phyloP scores from a whole-genome alignment of 176 grass and related monocot genomes.

The Aegilops bicornis region DNA sequence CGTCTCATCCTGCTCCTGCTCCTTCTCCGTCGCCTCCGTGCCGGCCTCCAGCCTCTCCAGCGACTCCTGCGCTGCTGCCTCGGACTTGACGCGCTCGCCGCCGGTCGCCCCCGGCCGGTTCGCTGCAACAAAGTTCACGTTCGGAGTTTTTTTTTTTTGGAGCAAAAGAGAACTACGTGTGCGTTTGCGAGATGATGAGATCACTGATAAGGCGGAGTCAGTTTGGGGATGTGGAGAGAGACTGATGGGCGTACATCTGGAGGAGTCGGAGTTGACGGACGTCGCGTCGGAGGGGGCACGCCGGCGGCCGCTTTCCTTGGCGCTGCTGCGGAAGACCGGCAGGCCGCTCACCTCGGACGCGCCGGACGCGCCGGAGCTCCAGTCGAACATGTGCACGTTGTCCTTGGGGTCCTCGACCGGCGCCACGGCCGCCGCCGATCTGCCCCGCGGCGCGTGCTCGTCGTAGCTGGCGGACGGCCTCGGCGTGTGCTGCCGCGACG shows the following conservation, averaged over 20 bases:
- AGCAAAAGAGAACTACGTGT: too few species aligned
- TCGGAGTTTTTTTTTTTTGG: too few species aligned
- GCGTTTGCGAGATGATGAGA: too few species aligned
- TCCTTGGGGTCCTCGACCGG: slow-evolving; percentile 49
- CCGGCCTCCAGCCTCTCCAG: slow-evolving; percentile 59
- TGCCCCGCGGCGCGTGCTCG: background rate
- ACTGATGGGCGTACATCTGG: slow-evolving; percentile 38
- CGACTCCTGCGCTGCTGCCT: slow-evolving; percentile 29
- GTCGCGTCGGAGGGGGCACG: slow-evolving; percentile 40
- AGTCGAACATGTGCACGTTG: slow-evolving; percentile 60
- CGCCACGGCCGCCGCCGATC: slow-evolving; percentile 34
- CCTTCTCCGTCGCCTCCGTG: slow-evolving; percentile 15
- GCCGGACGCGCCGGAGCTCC: slow-evolving; percentile 62
- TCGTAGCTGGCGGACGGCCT: slow-evolving; percentile 46
- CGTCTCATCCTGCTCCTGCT: slow-evolving; percentile 41
- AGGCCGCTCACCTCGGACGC: slow-evolving; percentile 63
- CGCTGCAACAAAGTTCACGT: background rate
- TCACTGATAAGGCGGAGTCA: background rate
- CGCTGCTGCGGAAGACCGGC: slow-evolving; percentile 54
- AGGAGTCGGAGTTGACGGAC: slow-evolving; percentile 3
- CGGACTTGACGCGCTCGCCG: slow-evolving; percentile 34
- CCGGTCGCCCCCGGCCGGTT: background rate
- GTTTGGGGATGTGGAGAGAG: background rate
- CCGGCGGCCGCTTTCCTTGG: slow-evolving; percentile 51
- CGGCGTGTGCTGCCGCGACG: slow-evolving; percentile 53